Base-by-base conservation (phyloP, 78 protist genomes). In the Chrysochromulina parva region DNA sequence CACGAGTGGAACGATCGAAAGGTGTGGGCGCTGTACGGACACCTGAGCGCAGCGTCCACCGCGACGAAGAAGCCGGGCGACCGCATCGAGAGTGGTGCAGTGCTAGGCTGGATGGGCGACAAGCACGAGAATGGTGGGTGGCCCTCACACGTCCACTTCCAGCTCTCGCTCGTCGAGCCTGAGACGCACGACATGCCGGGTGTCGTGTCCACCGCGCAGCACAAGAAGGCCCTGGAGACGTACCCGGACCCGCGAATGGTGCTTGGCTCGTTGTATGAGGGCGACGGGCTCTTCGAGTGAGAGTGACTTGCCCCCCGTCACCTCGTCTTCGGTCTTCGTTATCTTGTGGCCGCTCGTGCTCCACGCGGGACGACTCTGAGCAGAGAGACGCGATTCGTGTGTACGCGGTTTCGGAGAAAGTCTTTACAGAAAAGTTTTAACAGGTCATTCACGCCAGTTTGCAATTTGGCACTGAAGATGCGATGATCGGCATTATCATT, bases 121-220 rank as follows among this genome's bases (percentile, higher is more conserved):
- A 10, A 2, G 57, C 58, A 74, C 19, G 82, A 74, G 82, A 74
- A 74, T n/a, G 82, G 82, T 1, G 82, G 16, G 24, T 62, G 69
- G 16, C 62, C 62, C 22, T n/a, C 82, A 2, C 82, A 74, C 24
- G 82, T 74, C 24, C 82, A 74, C 55, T 74, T 74, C 24, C 82
- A 74, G 55, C 24, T 74, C 38, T 48, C 57, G 3, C 57, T 74
- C 82, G 54, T 2, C 17, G 26, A 48, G 82, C 82, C 82, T 1
- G 82, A 74, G 82, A 48, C 57, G 58, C 82, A 74, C 82, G 82
- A 74, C 55, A 28, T 74, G 58, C 82, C 82, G 3, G 82, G 82
- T n/a, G 78, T 69, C 11, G 78, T 69, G 14, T 1, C 53, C 78
- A n/a, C 3, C 50, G 78, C 38, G 78, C 78, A 69, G 78, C 78